Evolutionary conservation across 352 stramenopile species (phyloP), one percentile per base, ranked within the genome.

Genomic region (Phytophthora palmivora): DNA sequence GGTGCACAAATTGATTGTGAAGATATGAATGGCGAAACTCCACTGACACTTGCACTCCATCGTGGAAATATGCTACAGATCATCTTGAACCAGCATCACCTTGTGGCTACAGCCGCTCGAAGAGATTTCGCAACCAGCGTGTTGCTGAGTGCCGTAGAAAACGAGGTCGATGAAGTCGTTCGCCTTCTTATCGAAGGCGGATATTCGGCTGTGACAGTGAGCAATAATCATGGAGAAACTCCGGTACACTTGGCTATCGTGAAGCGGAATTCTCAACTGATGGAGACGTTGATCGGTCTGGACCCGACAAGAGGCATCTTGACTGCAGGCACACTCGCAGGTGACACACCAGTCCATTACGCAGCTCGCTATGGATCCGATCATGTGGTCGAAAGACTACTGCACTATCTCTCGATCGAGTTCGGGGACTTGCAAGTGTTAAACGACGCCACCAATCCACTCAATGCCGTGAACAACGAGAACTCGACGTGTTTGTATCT

Each of bases 11-110:
- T 73, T 16, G 58, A 70, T 32, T 16, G 64, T 6, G n/a, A 30
- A 37, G 52, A 69, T 28, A 16, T 15, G 0, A 18, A 49, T 3
- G 42, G 52, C 5, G 28, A 46, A 6, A 53, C 59, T 11, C 59
- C 58, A 10, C 41, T 70, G 41, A 51, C 12, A 7, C 65, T 66
- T 9, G 47, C 30, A 24, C 30, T 67, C 1, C 57, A 16, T 36
- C 47, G 7, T 16, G 16, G 41, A 12, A 68, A 66, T 21, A 52
- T 74, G 37, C 22, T 74, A 19, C 52, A 65, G 43, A 56, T 70
- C 18, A 38, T 74, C 28, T 42, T 75, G 26, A 75, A 71, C 42
- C 55, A 71, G 18, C 52, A 71, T 45, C 49, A 56, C 22, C 6
- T 71, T 26, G 55, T 75, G 15, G 46, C 26, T 16, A 75, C 55